Percentiles rank a stretch among this genome's conserved stretches.
phyloP scores from a whole-genome alignment of 2,329 filamentous ascomycete species.

The Microdochium nivale region DNA sequence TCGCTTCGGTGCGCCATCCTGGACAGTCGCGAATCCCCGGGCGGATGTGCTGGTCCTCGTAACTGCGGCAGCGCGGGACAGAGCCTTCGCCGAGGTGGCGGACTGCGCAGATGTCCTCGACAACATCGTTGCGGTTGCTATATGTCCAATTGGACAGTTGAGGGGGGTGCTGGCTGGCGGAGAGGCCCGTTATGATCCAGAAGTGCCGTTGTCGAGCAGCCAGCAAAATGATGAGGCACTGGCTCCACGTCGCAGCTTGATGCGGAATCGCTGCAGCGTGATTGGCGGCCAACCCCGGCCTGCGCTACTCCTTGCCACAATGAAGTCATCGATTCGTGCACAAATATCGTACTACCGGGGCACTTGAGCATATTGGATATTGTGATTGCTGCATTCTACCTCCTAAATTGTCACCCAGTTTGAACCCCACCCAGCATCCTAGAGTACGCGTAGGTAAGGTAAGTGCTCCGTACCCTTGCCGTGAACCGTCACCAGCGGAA shows the following conservation, averaged over 20 bases:
- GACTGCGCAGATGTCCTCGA: conserved; percentile 32
- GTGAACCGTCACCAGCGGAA: no score
- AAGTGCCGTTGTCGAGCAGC: background rate
- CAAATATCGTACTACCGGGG: background rate
- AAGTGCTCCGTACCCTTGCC: no score
- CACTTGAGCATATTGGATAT: background rate
- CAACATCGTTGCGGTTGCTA: conserved; percentile 26
- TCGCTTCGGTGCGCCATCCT: conserved; percentile 62
- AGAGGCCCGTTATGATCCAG: conserved; percentile 21
- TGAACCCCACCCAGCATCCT: no score
- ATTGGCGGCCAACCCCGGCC: conserved; percentile 4
- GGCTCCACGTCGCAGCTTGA: conserved; percentile 11
- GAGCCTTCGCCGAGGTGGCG: conserved; percentile 28
- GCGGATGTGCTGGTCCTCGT: conserved; percentile 32
- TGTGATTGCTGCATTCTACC: background rate
- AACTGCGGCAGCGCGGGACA: conserved; percentile 30
- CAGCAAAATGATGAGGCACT: conserved; percentile 18
- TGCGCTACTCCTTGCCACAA: conserved; percentile 7
- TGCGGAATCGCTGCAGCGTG: background rate
- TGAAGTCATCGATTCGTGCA: conserved; percentile 4
- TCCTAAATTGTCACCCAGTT: background rate
- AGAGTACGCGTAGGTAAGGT: no score
- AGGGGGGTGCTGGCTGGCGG: conserved; percentile 13
- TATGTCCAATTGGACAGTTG: conserved; percentile 26
- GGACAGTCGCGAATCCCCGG: conserved; percentile 74